Evolutionary conservation across 257 asterid species (phyloP).

Genomic region (Plectranthus barbatus): DNA sequence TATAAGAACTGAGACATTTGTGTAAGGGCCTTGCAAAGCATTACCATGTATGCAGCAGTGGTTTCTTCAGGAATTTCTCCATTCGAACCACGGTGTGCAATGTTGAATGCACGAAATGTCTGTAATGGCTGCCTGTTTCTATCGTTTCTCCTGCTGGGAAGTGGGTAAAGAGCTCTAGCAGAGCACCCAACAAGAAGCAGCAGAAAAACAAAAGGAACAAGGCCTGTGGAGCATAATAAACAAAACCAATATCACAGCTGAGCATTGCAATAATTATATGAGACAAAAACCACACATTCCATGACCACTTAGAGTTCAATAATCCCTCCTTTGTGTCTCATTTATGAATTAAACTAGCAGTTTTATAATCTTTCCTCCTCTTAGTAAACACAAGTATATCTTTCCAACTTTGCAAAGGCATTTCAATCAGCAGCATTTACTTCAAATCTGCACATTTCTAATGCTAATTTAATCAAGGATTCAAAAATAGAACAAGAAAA

Average conservation of each 20-base stretch:
- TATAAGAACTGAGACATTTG: neutral
- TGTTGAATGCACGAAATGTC: conserved; percentile 79
- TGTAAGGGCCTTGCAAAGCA: neutral
- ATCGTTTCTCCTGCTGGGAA: conserved; percentile 84
- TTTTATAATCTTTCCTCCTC: neutral
- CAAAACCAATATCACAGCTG: neutral
- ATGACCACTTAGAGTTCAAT: neutral
- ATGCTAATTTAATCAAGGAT: neutral
- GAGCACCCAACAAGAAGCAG: conserved; percentile 61
- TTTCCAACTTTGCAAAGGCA: neutral
- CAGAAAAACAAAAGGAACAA: conserved; percentile 45
- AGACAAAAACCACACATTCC: neutral
- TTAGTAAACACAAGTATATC: neutral
- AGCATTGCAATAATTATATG: neutral
- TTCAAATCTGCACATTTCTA: neutral
- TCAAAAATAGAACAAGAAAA: neutral
- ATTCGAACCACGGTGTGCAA: conserved; percentile 97
- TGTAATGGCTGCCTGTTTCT: conserved; percentile 66
- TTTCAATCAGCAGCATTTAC: neutral
- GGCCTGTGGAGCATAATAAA: conserved; percentile 42
- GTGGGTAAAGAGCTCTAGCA: conserved; percentile 83
- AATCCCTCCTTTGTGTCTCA: neutral
- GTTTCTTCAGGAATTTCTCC: conserved; percentile 99
- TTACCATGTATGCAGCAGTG: conserved; percentile 78
- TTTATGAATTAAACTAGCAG: no score